These are phyloP conservation scores for Apiotrichum montevideense DNA, from an alignment of 1,284 basidiomycete species.

Conservation along the genomic window DNA sequence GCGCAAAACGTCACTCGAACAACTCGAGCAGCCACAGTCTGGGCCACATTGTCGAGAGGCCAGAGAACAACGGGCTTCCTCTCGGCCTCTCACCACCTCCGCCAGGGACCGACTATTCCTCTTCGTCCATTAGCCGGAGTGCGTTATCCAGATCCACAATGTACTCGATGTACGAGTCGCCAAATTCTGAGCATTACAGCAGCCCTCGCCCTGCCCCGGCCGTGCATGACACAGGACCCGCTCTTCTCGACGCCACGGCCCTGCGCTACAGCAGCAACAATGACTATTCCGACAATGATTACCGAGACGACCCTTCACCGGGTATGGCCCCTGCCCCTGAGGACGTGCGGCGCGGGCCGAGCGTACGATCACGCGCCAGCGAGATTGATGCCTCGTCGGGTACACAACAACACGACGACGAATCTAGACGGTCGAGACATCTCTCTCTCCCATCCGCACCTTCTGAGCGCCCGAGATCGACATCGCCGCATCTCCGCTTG, in stretches of 20 bases:
- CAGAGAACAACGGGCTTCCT: neutral
- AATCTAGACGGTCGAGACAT: neutral
- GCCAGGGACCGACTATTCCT: neutral
- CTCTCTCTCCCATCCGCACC: constrained; percentile 1
- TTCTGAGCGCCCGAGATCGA: constrained; percentile 1
- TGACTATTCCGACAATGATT: neutral
- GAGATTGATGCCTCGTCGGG: constrained; percentile 1
- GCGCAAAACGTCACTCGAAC: neutral
- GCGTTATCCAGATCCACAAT: neutral
- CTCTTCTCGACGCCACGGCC: neutral
- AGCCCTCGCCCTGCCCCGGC: neutral
- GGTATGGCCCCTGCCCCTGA: neutral
- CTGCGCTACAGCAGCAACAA: neutral
- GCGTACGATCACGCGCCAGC: constrained; percentile 3
- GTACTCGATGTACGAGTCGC: neutral
- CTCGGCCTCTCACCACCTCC: neutral
- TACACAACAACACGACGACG: neutral
- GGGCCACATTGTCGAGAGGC: neutral
- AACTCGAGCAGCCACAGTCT: neutral
- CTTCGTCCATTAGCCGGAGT: no score
- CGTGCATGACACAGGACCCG: neutral
- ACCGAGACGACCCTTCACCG: neutral
- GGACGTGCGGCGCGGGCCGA: constrained; percentile 1
- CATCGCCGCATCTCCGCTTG: constrained; percentile 2
- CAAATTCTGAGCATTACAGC: neutral